Evolutionary conservation across 129 eudicot genomes (phyloP), one percentile per base, ranked within the genome.

Genomic region (Daucus carota): DNA sequence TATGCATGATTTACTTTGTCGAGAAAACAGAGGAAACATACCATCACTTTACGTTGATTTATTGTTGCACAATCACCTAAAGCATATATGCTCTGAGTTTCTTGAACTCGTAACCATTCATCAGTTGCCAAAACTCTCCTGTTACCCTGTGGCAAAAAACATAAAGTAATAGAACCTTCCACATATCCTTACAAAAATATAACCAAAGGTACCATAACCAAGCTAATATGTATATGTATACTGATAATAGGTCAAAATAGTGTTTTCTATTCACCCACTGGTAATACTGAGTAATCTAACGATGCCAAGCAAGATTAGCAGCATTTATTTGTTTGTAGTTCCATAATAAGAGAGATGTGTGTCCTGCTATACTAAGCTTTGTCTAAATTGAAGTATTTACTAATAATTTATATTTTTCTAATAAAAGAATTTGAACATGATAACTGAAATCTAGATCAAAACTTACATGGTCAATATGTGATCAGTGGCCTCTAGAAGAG

Each of bases 51-150:
- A 26, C 97, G 92, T 73, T 92, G 97, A 75, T 87, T 87, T 45
- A 92, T 86, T 7, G 97, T 85, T 5, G 97, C 96, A 50, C 96
- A 92, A 80, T 92, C 97, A 66, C 97, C 96, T 36, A 92, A 78
- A 41, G 97, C 97, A 72, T 92, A 92, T 70, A 92, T 84, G 70
- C 71, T 80, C 0, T 87, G 79, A 38, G 81, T 72, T 67, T 91
- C 91, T 77, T 92, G 92, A 62, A 92, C 96, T 28, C 97, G 76
- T 57, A 92, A 82, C 97, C 97, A 92, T 78, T 92, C 97, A 71
- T 92, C 96, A 5, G 96, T 92, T 72, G 96, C 96, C 81, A 92
- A 84, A 59, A 89, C 91, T 73, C 96, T 84, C 77, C 97, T 87
- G 45, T 81, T 82, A 46, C 80, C 85, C 97, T 92, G 80, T 75